Evolutionary conservation across 176 grass and related monocot species (phyloP).

Genomic region (Oryza meyeriana): DNA sequence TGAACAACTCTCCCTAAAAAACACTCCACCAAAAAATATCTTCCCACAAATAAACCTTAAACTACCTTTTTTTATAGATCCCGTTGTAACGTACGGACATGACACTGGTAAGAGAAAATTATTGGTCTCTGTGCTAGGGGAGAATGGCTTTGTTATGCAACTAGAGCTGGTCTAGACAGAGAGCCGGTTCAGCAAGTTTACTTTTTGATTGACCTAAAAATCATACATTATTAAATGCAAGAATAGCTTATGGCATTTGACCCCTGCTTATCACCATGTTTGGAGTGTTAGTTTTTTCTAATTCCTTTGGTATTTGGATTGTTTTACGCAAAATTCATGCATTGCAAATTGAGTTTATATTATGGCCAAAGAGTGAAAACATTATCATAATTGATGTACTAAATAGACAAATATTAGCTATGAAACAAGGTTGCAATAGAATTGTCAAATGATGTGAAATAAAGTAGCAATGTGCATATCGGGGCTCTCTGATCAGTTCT

Average conservation of each 20-base stretch:
- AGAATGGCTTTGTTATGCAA: too few species aligned
- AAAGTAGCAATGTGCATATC: neutral
- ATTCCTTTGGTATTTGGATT: neutral
- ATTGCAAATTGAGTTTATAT: neutral
- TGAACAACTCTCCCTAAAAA: too few species aligned
- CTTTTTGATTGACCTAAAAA: neutral
- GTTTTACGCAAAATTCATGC: neutral
- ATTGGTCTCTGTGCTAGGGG: too few species aligned
- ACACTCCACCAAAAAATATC: too few species aligned
- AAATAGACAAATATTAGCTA: neutral
- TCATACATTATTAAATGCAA: neutral
- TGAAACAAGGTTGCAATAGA: neutral
- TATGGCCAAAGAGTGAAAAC: neutral
- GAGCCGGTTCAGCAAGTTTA: neutral
- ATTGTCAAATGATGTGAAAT: neutral
- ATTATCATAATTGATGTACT: neutral
- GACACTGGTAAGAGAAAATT: too few species aligned
- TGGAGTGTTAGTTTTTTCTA: neutral
- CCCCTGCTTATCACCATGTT: too few species aligned
- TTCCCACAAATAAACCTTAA: too few species aligned
- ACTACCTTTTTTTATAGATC: too few species aligned
- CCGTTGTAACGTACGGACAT: too few species aligned
- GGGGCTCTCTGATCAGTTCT: neutral
- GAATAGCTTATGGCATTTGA: too few species aligned
- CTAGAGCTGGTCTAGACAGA: too few species aligned